phyloP scores from a whole-genome alignment of 2,329 filamentous ascomycete genomes.

The Seiridium unicorne region DNA sequence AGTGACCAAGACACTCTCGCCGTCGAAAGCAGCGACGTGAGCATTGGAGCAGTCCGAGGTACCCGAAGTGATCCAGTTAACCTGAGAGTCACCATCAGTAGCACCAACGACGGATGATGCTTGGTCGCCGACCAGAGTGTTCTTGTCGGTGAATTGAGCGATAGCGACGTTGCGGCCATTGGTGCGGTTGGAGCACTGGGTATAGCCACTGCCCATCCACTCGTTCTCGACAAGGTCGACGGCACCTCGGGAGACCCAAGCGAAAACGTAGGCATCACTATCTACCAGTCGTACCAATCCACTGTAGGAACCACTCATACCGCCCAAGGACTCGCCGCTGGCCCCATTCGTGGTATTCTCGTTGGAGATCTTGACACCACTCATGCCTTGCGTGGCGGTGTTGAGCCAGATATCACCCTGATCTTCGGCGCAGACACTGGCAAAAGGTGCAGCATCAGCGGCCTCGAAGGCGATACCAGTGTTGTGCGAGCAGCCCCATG shows the following conservation, averaged over 20 bases:
- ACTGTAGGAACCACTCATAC: slow-evolving; percentile 63
- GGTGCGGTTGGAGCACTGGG: slow-evolving; percentile 48
- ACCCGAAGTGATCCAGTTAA: slow-evolving; percentile 57
- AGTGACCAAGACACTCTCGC: slow-evolving; percentile 47
- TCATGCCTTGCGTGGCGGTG: slow-evolving; percentile 57
- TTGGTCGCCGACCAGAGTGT: slow-evolving; percentile 50
- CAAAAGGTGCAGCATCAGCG: slow-evolving; percentile 56
- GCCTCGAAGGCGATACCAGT: slow-evolving; percentile 63
- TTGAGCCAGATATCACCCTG: slow-evolving; percentile 65
- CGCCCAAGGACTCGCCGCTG: slow-evolving; percentile 58
- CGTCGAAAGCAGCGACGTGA: slow-evolving; percentile 46
- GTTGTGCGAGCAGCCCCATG: slow-evolving; percentile 64
- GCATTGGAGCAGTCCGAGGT: slow-evolving; percentile 50
- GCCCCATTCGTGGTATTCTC: slow-evolving; percentile 61
- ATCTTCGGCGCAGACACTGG: slow-evolving; percentile 59
- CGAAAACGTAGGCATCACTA: slow-evolving; percentile 55
- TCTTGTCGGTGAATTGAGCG: slow-evolving; percentile 55
- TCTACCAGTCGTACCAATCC: slow-evolving; percentile 51
- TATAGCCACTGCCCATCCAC: slow-evolving; percentile 59
- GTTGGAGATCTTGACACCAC: slow-evolving; percentile 59
- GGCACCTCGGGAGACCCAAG: slow-evolving; percentile 62
- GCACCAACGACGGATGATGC: slow-evolving; percentile 53
- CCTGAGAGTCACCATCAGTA: slow-evolving; percentile 52
- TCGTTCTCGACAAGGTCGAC: slow-evolving; percentile 50
- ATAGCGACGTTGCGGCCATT: slow-evolving; percentile 60